Evolutionary conservation across 1,284 basidiomycete species (phyloP).

Genomic region (Leccinum solheimii): DNA sequence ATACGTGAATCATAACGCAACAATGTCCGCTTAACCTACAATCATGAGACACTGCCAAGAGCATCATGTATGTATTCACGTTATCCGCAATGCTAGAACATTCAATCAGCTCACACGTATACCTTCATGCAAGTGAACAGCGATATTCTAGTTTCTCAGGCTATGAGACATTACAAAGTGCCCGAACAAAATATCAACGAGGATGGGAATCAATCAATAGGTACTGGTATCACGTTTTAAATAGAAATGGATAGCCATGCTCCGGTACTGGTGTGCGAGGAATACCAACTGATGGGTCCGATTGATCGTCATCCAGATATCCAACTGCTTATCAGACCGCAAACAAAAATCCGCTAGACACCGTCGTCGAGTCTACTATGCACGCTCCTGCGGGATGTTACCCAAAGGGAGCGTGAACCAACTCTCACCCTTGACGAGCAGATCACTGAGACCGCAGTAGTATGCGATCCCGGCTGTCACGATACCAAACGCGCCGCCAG

Average conservation of each 20-base stretch:
- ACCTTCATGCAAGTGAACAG: neutral
- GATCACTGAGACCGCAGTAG: constrained; percentile 64
- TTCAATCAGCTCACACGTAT: neutral
- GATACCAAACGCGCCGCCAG: constrained; percentile 76
- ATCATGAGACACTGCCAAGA: neutral
- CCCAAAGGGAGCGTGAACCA: constrained; percentile 56
- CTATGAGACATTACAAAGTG: constrained; percentile 2
- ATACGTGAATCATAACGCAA: neutral
- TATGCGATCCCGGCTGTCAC: constrained; percentile 68
- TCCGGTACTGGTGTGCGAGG: neutral
- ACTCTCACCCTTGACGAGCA: constrained; percentile 54
- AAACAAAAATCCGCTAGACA: constrained; percentile 8
- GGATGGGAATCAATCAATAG: neutral
- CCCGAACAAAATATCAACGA: constrained; percentile 4
- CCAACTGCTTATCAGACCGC: constrained; percentile 1
- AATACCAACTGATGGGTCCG: constrained; percentile 1
- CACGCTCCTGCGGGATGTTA: constrained; percentile 22
- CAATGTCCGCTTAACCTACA: neutral
- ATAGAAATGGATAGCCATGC: constrained; percentile 1
- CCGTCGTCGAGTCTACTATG: constrained; percentile 2
- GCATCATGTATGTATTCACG: neutral
- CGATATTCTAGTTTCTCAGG: neutral
- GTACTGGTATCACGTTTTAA: constrained; percentile 6
- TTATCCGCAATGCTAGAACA: neutral
- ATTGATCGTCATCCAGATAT: neutral